Evolutionary conservation across 176 grass and related monocot species (phyloP).

Genomic region (Aechmea fasciata): DNA sequence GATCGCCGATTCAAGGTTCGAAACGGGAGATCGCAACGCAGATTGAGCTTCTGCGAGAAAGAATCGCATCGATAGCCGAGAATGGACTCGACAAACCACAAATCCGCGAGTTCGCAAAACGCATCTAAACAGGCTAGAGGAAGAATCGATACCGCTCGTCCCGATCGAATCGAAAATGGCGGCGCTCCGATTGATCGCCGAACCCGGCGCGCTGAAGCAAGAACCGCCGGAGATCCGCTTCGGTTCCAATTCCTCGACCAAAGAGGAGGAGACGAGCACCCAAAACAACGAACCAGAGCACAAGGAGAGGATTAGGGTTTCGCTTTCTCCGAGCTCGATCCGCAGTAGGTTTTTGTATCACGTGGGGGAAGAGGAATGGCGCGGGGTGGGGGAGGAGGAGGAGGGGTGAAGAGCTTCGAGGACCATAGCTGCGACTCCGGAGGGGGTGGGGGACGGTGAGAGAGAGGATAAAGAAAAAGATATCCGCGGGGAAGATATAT

Average conservation of each 20-base stretch:
- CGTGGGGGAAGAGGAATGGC: not conserved
- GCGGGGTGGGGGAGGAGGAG: constrained; percentile 8
- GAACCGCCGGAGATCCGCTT: not conserved
- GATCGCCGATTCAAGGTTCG: not conserved
- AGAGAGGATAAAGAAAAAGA: not conserved
- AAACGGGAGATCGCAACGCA: not conserved
- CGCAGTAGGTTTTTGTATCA: not conserved
- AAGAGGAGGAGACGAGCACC: too few relatives aligned
- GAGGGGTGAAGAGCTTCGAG: too few relatives aligned
- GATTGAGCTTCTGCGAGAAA: not conserved
- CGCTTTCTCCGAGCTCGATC: not conserved
- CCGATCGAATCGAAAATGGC: not conserved
- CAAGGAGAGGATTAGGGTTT: not conserved
- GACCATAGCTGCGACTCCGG: too few relatives aligned
- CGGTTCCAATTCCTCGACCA: too few relatives aligned
- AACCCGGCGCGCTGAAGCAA: not conserved
- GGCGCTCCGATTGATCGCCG: too few relatives aligned
- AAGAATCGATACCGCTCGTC: not conserved
- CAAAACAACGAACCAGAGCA: not conserved
- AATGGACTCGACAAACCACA: too few relatives aligned
- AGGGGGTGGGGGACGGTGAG: not conserved
- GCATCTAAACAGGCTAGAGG: not conserved
- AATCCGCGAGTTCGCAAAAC: too few relatives aligned
- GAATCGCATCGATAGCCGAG: too few relatives aligned
- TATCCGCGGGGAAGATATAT: constrained; percentile 15